These are phyloP conservation scores for Clonostachys sp. DNA, from an alignment of 2,329 filamentous ascomycete genomes.

Conservation along the genomic window DNA sequence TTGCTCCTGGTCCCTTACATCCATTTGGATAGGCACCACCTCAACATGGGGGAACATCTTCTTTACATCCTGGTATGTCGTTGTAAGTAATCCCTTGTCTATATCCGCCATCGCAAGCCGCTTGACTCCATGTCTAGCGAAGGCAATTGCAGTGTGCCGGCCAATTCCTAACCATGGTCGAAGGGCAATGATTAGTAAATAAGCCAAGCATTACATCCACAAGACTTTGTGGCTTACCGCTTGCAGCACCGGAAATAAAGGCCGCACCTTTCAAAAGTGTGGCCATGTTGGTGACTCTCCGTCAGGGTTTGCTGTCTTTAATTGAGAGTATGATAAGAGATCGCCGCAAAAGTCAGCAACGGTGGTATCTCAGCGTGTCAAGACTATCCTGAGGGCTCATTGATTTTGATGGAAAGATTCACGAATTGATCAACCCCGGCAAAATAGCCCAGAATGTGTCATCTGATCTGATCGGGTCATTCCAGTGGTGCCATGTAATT, in stretches of 20 bases:
- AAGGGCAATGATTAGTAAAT: not conserved
- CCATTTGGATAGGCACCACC: slow-evolving; percentile 31
- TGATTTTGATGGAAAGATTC: too few relatives aligned
- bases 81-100: slow-evolving; percentile 22
- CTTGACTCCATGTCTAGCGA: slow-evolving; percentile 41
- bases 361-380: too few relatives aligned
- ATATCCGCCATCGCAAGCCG: slow-evolving; percentile 41
- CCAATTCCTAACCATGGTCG: slow-evolving; percentile 35
- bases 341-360: too few relatives aligned
- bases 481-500: too few relatives aligned
- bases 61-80: slow-evolving; percentile 24
- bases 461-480: too few relatives aligned
- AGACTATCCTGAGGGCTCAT: too few relatives aligned
- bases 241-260: slow-evolving; percentile 7
- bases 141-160: slow-evolving; percentile 35
- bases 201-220: not conserved
- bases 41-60: slow-evolving; percentile 29
- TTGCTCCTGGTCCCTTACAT: slow-evolving; percentile 36
- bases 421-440: too few relatives aligned
- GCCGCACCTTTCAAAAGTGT: slow-evolving; percentile 3
- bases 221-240: not conserved
- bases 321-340: too few relatives aligned
- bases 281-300: not conserved
- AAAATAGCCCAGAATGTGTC: too few relatives aligned
- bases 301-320: too few relatives aligned